Base-by-base conservation (phyloP, 2,329 filamentous ascomycete genomes). In the Rutstroemia sp. region DNA sequence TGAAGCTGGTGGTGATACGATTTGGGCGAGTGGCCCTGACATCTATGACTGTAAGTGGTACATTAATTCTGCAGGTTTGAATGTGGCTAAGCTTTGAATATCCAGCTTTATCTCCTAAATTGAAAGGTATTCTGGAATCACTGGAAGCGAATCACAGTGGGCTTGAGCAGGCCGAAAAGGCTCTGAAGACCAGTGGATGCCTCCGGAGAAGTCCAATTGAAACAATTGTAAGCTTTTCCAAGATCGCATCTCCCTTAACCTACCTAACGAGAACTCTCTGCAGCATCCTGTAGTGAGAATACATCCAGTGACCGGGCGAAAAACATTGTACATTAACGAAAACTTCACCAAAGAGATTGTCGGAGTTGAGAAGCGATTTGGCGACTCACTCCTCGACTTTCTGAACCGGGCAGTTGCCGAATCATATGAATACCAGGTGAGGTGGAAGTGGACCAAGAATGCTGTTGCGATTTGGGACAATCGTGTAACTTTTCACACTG, bases 1-100 rank as follows among this genome's bases (percentile, higher is more conserved):
- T 36, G 52, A 54, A 34, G 45, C 52, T 42, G 52, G 52, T 4
- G 21, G 89, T 94, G 68, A 85, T 81, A 56, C 89, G 88, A 1
- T 76, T 79, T 40, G 89, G 89, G 34, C 54, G 49, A 52, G 46
- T 40, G 42, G 75, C 74, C 0, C 66, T 76, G 4, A 77, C 75
- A 57, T 75, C 77, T 58, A 67, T 78, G 14, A 77, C 74, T 51
- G 67, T 69, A 42, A 71, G 72, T 5, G 70, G 75, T 64, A 71
- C 74, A 62, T 68, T 60, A 21, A 73, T 76, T 49, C 67, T 73
- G 10, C 72, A 77, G 14, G 71, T 71, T 2, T 64, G 78, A 3
- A 73, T 75, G 74, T 0, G 68, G 77, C 0, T 75, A 78, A 36
- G 39, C 68, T 76, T 0, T 75, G 77, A 7, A 38, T 46, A 1